Evolutionary conservation across 2,329 filamentous ascomycete species (phyloP).

Genomic region (Nothopassalora personata): DNA sequence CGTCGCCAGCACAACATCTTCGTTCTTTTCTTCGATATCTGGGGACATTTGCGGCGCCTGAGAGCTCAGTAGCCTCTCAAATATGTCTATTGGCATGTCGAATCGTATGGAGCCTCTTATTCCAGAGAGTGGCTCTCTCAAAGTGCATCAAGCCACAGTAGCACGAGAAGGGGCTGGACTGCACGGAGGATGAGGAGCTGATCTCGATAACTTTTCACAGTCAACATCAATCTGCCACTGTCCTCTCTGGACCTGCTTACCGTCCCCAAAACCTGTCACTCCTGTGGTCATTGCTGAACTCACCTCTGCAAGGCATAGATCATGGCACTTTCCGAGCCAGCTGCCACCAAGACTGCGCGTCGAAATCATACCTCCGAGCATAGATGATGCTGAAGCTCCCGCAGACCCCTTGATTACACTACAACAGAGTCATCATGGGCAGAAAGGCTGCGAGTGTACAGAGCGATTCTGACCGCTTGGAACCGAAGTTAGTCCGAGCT

Average conservation of each 20-base stretch:
- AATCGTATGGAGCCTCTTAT: not conserved
- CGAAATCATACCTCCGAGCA: not conserved
- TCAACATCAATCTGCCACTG: not conserved
- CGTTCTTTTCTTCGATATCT: too few species aligned
- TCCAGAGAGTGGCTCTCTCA: not conserved
- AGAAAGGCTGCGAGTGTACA: not conserved
- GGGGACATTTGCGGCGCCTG: too few species aligned
- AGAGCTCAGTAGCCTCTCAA: too few species aligned
- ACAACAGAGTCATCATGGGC: slow-evolving; percentile 12
- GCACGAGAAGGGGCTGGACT: not conserved
- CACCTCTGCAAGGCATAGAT: not conserved
- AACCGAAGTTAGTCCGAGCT: slow-evolving; percentile 39
- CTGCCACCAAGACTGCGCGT: not conserved
- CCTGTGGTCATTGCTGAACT: not conserved
- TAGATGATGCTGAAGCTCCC: not conserved
- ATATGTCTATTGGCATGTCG: too few species aligned
- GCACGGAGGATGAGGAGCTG: not conserved
- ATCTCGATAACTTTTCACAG: not conserved
- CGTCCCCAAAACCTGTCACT: not conserved
- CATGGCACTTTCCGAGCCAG: not conserved
- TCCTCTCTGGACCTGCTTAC: not conserved
- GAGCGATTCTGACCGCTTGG: slow-evolving; percentile 29
- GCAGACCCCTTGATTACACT: slow-evolving; percentile 9
- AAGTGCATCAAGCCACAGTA: not conserved
- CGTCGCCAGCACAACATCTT: too few species aligned